Base-by-base conservation (phyloP, 2,329 filamentous ascomycete species). In the Talaromyces piceae region DNA sequence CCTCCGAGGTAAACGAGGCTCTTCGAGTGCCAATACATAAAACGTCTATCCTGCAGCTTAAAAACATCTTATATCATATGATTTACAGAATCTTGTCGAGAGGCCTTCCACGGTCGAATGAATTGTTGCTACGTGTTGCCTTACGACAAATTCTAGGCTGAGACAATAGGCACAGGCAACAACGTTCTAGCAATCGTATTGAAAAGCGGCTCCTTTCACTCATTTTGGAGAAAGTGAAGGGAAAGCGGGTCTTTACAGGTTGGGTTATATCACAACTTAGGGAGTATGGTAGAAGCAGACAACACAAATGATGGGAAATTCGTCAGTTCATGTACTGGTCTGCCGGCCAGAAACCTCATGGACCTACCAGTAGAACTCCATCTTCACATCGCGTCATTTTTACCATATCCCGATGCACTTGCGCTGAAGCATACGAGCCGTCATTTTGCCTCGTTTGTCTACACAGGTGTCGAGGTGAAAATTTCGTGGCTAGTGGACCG, bases 371-470 rank as follows among this genome's bases (percentile, higher is more conserved):
- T 80, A 0, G 85, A 88, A 59, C 73, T 88, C n/a, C 84, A 87
- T 57, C 63, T 84, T 1, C 73, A 80, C 46, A 82, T 88, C 50
- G 72, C 79, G 27, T 63, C 73, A 9, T 71, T 79, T 49, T 79
- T 88, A 53, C 77, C 77, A 27, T 88, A 88, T 55, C 85, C 85
- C 0, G 84, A 88, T 55, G 84, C 85, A 0, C 74, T 88, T 1
- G 84, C 83, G 0, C 70, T 88, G 13, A 87, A 87, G 61, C 83
- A 87, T 62, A 79, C 79, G 18, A 82, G 71, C 61, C 75, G 76
- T 52, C 75, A 85, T 61, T 83, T 88, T 64, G 83, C 82, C 68
- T 60, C 65, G 45, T 67, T 86, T 1, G 82, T 87, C 54, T 76
- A 83, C 63, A 88, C 84, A 0, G 82, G 81, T 30, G 72, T 87